Base-by-base conservation (phyloP, 2,329 filamentous ascomycete species). In the Alternaria gaisen region DNA sequence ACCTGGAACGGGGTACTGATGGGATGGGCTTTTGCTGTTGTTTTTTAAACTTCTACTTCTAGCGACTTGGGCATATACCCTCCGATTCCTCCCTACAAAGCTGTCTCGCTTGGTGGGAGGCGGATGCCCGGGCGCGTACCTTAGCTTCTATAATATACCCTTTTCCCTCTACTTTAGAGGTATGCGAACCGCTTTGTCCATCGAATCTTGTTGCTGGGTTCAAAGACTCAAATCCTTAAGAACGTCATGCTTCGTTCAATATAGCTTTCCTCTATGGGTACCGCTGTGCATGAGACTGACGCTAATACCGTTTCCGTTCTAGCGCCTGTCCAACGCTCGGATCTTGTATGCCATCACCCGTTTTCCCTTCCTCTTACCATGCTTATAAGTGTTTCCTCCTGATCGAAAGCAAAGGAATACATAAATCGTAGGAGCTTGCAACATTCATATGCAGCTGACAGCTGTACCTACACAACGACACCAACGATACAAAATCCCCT, bases 51-150 rank as follows among this genome's bases (percentile, higher is more conserved):
- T 20, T 48, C 30, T 26, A 20, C 40, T 44, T 50, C 38, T 26
- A 32, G 41, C 41, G 41, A 55, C 53, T 36, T 30, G 30, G 57
- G 58, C 58, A 61, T 64, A 64, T 64, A 63, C 60, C 60, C 60
- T 63, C 60, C 53, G 60, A n/a, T 36, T 24, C 22, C 24, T 36
- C 30, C 47, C 48, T 41, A 44, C 55, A 41, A 50, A 50, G 56
- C 30, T 55, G 43, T 63, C 56, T 63, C 36, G 52, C 52, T 22
- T 52, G 44, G 36, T 43, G 56, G 11, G 34, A 26, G 28, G 41
- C 60, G 56, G 60, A 63, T 63, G 60, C 60, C 53, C 40, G 32
- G 38, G 47, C 56, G 28, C 32, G 26, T 43, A 48, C 34, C 36
- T 34, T 42, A 26, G 28, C 12, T 50, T 60, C 48, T n/a, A 34